Base-by-base conservation (phyloP, 805 yeast species). In the Candida stauntonica region DNA sequence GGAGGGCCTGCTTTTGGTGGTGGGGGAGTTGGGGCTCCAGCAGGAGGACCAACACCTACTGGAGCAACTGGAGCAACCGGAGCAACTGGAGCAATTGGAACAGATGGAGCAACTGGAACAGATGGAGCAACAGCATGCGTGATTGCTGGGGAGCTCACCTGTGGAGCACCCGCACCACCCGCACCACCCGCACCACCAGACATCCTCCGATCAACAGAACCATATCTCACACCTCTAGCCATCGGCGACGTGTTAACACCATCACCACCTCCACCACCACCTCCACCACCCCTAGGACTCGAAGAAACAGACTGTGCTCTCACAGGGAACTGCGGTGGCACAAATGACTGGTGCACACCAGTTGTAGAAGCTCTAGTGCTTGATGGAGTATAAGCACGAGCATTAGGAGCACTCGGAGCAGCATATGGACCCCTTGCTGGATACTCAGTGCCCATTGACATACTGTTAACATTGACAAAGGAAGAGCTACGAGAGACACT, bases 401-500 rank as follows among this genome's bases (percentile, higher is more conserved):
- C 26, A 31, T 27, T 13, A n/a, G 35, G 14, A 7, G 33, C 26
- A 17, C 36, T 28, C 8, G 21, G 26, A 17, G 20, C 19, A 15
- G 33, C 35, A n/a, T n/a, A n/a, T n/a, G n/a, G n/a, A n/a, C n/a
- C n/a, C n/a, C n/a, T n/a, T n/a, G n/a, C n/a, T 15, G 29, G 38
- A 30, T 20, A 17, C 6, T 41, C 47, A 16, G 38, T 15, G 6
- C 36, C 38, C 14, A 31, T 16, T 5, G 45, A 17, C 13, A 31
- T 23, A 26, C 44, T 43, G 9, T 43, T 33, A 29, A 54, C 31
- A 1, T 58, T 51, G n/a, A 48, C 46, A 27, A 19, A 36, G 1
- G 60, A 55, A 2, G 70, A 65, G 28, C 65, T 74, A 48, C 88
- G 67, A 2, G 88, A 80, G n/a, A 79, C 64, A 3, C 73, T 64